Conservation (phyloP, 352 stramenopile species). For the Phytophthora colocasiae region DNA sequence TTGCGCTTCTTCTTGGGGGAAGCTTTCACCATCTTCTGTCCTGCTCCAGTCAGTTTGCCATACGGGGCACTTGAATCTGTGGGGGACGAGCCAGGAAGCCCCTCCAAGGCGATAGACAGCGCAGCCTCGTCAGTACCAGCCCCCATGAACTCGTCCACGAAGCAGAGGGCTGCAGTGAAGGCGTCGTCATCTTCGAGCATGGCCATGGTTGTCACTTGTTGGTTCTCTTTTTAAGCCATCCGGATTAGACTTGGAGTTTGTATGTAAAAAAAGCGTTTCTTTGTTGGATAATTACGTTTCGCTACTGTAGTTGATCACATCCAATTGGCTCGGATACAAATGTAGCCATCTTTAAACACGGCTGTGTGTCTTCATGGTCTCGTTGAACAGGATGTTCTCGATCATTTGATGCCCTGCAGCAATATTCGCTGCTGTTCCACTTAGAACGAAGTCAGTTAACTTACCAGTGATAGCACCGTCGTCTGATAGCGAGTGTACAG, state of each 20-base stretch:
- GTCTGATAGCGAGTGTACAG: slow-evolving; percentile 32
- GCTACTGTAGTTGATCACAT: slow-evolving; percentile 15
- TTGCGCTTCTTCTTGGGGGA: slow-evolving; percentile 27
- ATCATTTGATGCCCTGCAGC: slow-evolving; percentile 57
- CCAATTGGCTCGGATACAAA: slow-evolving; percentile 3
- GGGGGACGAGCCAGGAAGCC: slow-evolving; percentile 17
- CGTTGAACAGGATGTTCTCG: slow-evolving; percentile 57
- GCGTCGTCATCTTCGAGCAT: slow-evolving; percentile 45
- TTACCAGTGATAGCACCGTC: slow-evolving; percentile 37
- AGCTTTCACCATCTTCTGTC: slow-evolving; percentile 4
- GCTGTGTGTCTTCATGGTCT: slow-evolving; percentile 26
- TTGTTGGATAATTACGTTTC: slow-evolving; percentile 25
- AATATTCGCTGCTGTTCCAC: slow-evolving; percentile 44
- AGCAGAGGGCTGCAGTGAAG: slow-evolving; percentile 49
- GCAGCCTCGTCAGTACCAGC: slow-evolving; percentile 22
- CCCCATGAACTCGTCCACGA: slow-evolving; percentile 41
- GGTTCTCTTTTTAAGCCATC: slow-evolving; percentile 12
- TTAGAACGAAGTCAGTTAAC: slow-evolving; percentile 53
- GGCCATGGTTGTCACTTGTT: slow-evolving; percentile 20
- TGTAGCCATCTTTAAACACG: neutral
- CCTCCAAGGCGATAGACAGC: slow-evolving; percentile 29
- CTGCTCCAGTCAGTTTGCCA: slow-evolving; percentile 1
- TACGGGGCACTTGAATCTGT: neutral
- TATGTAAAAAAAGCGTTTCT: slow-evolving; percentile 8
- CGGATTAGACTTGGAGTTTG: slow-evolving; percentile 10